Evolutionary conservation across 176 grass and related monocot species (phyloP), one percentile per base, ranked within the genome.

Genomic region (Oryza brachyantha): DNA sequence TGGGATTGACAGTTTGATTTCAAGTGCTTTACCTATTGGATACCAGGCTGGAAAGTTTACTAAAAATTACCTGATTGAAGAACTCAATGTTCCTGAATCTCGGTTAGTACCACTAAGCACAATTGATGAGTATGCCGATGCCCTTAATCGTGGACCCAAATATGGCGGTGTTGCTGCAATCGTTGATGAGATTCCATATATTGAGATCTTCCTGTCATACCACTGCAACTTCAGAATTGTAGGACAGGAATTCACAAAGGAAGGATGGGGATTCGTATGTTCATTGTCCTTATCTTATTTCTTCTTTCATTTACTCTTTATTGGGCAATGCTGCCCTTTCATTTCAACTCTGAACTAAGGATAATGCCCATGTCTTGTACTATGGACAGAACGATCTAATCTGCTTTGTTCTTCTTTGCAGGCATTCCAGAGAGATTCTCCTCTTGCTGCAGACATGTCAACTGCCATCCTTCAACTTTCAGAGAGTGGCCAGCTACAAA

Each of bases 191-290:
- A 63, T 61, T 72, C 92, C 92, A 22, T 94, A 86, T 67, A 57
- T 90, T 16, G 80, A 92, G 11, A 84, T 97, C 68, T 97, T 97
- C 43, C 69, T 97, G 38, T 88, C 95, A 77, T 39, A 60, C 7
- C 73, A 97, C 68, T 97, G 95, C 80, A 87, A 88, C 13, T 97
- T 92, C 88, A 76, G 85, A 41, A 74, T 82, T 34, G 95, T 94
- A 12, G 95, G 92, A 1, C 88, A 92, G 66, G 80, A 88, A 27
- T 97, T 97, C 75, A 94, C 95, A 9, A 81, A 67, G 61, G 92
- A 92, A 66, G 95, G 95, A 80, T 97, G 95, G 95, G 95, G 95
- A 72, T 97, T 97, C 79, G 95, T 97, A 94, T 61, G 95, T 97
- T 70, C 36, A 42, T 34, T 24, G 9, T 13, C 66, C 72, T 14